These are phyloP conservation scores for Rhizopogon vulgaris DNA, from an alignment of 768 basidiomycete species.

Conservation along the genomic window DNA sequence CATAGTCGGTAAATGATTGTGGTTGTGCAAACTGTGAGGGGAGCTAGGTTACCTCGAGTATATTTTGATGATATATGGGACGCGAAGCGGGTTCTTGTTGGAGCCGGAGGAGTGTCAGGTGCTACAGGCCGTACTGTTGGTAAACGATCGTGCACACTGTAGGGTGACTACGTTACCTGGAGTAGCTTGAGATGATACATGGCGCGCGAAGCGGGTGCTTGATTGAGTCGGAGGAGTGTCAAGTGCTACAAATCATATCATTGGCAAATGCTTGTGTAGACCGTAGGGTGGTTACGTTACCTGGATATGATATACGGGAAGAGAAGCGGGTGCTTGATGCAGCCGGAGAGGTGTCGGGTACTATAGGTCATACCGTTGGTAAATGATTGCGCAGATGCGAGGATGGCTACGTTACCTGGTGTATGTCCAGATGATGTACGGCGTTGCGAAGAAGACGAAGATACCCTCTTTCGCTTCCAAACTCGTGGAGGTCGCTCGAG, in stretches of 20 bases:
- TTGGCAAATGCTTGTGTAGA: background rate
- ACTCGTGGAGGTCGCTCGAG: slow-evolving; percentile 13
- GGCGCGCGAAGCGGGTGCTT: background rate
- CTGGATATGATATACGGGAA: background rate
- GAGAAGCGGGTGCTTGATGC: slow-evolving; percentile 7
- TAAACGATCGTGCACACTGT: background rate
- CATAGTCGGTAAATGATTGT: no score
- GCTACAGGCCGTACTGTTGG: background rate
- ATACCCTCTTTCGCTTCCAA: slow-evolving; percentile 19
- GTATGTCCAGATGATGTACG: background rate
- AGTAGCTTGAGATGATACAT: background rate
- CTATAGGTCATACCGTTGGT: no score
- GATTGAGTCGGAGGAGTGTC: background rate
- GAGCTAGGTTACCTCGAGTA: background rate
- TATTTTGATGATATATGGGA: background rate
- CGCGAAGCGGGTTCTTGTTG: background rate
- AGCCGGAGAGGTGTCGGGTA: background rate
- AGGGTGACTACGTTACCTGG: background rate
- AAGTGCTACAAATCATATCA: background rate
- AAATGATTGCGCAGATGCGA: no score
- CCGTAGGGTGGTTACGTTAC: background rate
- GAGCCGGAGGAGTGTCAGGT: background rate
- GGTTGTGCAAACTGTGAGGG: no score
- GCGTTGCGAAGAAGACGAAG: background rate
- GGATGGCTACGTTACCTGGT: background rate